These are phyloP conservation scores for Carex pumila DNA, from an alignment of 176 grass and related monocot species.

Conservation along the genomic window DNA sequence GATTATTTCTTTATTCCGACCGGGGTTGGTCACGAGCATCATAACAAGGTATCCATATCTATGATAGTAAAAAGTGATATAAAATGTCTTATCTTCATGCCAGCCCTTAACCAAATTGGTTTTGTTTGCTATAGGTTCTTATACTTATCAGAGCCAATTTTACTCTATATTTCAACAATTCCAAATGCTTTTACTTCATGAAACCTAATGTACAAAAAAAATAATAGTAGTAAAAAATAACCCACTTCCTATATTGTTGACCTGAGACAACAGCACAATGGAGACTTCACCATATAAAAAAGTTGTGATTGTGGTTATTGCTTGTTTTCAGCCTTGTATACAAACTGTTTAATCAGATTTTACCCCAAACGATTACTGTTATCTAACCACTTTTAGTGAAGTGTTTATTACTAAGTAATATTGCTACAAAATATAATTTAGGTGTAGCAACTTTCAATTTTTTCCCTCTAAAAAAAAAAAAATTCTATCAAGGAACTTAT, in stretches of 20 bases:
- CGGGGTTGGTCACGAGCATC: conserved; percentile 48
- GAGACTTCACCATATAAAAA: not conserved
- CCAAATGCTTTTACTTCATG: not conserved
- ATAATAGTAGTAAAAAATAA: not conserved
- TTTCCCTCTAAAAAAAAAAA: too few species aligned
- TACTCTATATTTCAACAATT: not conserved
- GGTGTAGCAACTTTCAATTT: not conserved
- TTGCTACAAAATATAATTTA: conserved; percentile 17
- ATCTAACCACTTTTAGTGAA: not conserved
- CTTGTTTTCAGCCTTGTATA: not conserved
- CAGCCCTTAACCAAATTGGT: conserved; percentile 3
- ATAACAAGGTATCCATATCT: conserved; percentile 77
- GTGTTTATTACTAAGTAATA: not conserved
- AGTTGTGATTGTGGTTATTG: not conserved
- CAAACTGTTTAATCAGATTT: not conserved
- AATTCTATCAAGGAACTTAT: too few species aligned
- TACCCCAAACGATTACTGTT: not conserved
- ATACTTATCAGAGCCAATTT: not conserved
- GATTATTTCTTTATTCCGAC: conserved; percentile 77
- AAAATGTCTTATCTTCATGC: not conserved
- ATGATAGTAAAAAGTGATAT: not conserved
- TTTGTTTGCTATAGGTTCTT: not conserved
- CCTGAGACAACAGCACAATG: not conserved
- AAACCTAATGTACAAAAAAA: not conserved
- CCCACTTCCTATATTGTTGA: not conserved